Conservation (phyloP, 805 yeast species). For the Barnettozyma sucrosica region DNA sequence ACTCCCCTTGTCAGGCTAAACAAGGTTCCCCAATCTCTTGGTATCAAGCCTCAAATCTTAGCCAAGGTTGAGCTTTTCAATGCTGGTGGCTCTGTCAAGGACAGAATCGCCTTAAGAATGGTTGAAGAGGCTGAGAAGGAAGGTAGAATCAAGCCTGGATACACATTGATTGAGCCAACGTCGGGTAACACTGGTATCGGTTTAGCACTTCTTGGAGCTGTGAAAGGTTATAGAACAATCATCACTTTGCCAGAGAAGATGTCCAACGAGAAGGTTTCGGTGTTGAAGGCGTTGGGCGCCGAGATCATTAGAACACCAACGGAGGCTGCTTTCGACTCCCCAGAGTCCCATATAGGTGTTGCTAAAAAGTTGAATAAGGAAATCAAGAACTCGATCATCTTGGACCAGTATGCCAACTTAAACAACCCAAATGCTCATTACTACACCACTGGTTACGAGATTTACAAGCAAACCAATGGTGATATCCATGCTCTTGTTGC, state of each 20-base stretch:
- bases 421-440: conserved; percentile 84
- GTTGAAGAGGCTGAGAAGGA: conserved; percentile 75
- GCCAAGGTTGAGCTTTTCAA: conserved; percentile 81
- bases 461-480: conserved; percentile 74
- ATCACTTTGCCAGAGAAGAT: conserved; percentile 87
- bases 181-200: conserved; percentile 93
- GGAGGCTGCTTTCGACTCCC: conserved; percentile 90
- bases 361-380: conserved; percentile 75
- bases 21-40: conserved; percentile 69
- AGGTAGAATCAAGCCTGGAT: conserved; percentile 79
- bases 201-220: conserved; percentile 80
- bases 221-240: conserved; percentile 79
- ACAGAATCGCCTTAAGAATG: conserved; percentile 83
- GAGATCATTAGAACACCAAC: conserved; percentile 89
- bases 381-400: conserved; percentile 76
- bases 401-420: conserved; percentile 75
- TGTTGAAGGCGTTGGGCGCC: conserved; percentile 83
- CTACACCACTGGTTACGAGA: conserved; percentile 78
- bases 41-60: conserved; percentile 63
- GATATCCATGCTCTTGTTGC: conserved; percentile 72
- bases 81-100: conserved; percentile 88
- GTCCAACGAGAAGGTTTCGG: conserved; percentile 88
- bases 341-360: conserved; percentile 87
- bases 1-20: conserved; percentile 75
- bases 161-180: conserved; percentile 82